Percentiles rank a stretch among this genome's conserved stretches.
Conservation (phyloP, 495 filamentous ascomycete genomes). For the Rusavskia elegans region DNA sequence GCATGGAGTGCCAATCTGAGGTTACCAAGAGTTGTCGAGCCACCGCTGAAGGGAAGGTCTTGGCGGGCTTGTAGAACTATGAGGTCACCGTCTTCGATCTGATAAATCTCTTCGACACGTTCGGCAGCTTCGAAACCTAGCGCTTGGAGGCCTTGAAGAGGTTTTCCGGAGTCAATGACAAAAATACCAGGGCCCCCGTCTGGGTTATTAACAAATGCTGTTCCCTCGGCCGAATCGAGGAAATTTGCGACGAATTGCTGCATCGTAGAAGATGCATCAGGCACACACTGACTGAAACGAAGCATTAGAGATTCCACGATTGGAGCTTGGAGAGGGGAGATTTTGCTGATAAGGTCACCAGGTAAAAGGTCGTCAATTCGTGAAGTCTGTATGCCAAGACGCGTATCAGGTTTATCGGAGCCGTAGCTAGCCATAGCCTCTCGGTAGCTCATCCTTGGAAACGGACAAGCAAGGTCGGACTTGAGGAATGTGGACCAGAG, state of each 20-base stretch:
- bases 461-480: constrained; percentile 19
- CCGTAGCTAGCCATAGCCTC: constrained; percentile 70
- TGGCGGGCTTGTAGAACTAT: constrained; percentile 67
- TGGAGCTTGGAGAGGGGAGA: constrained; percentile 44
- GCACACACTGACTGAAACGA: constrained; percentile 12
- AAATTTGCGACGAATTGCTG: constrained; percentile 48
- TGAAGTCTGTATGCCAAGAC: constrained; percentile 45
- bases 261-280: constrained; percentile 31
- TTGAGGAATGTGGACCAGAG: constrained; percentile 36
- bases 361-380: constrained; percentile 47
- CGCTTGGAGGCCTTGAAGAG: constrained; percentile 53
- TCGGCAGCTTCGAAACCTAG: constrained; percentile 64
- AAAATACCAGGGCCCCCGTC: constrained; percentile 64
- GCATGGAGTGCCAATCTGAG: constrained; percentile 57
- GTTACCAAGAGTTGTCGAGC: constrained; percentile 67
- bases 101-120: constrained; percentile 32
- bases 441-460: constrained; percentile 51
- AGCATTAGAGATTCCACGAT: constrained; percentile 56
- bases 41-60: constrained; percentile 39
- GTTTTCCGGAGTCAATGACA: constrained; percentile 50
- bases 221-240: constrained; percentile 47
- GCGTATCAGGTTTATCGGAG: constrained; percentile 81
- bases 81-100: constrained; percentile 52
- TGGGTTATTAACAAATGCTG: constrained; percentile 43
- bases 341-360: constrained; percentile 51